A percentile compares a stretch with the other conserved stretches of the same genome.
phyloP scores from a whole-genome alignment of 1,284 basidiomycete genomes.

The Apiotrichum mycotoxinovorans region DNA sequence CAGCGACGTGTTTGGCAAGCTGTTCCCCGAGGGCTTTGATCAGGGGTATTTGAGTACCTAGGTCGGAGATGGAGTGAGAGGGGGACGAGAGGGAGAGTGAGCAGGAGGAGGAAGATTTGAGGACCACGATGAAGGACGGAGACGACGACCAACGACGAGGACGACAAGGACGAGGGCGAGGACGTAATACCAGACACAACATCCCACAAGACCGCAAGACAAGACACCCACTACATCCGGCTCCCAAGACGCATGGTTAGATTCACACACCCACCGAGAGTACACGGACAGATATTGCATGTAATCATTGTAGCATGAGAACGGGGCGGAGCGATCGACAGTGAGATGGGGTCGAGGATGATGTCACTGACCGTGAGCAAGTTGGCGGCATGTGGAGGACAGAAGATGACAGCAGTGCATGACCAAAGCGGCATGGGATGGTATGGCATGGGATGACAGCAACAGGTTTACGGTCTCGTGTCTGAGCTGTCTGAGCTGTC shows the following conservation, averaged over 20 bases:
- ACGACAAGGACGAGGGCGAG: no score
- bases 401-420: no score
- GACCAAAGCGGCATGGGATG: no score
- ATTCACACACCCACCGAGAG: not conserved
- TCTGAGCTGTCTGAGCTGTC: no score
- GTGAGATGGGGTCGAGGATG: not conserved
- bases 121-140: no score
- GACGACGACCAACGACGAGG: not conserved
- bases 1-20: constrained; percentile 36
- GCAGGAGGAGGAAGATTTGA: not conserved
- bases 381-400: no score
- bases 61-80: not conserved
- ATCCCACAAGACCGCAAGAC: no score
- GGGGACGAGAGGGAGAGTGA: not conserved
- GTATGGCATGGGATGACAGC: no score
- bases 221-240: no score
- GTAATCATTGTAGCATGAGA: not conserved
- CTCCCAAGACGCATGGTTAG: not conserved
- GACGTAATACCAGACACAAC: no score
- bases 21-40: constrained; percentile 29
- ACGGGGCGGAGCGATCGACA: no score
- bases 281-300: not conserved
- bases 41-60: constrained; percentile 29
- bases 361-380: not conserved
- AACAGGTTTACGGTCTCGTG: no score